A percentile compares a stretch with the other conserved stretches of the same genome.
These are phyloP conservation scores for Cladophialophora exuberans DNA, from an alignment of 2,329 filamentous ascomycete genomes.

Conservation along the genomic window DNA sequence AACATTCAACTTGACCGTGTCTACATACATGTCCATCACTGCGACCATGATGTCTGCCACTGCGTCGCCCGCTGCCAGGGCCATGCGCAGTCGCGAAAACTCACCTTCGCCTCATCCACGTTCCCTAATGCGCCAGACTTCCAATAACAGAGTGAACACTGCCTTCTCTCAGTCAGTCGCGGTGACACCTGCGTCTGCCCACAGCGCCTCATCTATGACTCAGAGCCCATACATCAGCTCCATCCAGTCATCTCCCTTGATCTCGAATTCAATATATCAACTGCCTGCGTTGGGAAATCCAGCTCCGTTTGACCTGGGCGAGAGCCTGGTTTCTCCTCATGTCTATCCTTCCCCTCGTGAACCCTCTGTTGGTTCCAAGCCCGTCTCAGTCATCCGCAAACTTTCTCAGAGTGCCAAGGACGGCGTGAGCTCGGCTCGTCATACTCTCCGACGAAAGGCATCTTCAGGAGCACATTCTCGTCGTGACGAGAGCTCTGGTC, in stretches of 20 bases:
- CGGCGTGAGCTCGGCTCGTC: conserved; percentile 54
- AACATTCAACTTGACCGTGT: neutral
- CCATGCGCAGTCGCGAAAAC: conserved; percentile 23
- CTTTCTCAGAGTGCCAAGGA: conserved; percentile 73
- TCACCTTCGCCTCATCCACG: conserved; percentile 24
- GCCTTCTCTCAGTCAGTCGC: conserved; percentile 18
- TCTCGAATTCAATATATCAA: conserved; percentile 19
- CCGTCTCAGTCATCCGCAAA: conserved; percentile 75
- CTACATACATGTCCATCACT: neutral
- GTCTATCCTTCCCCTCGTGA: conserved; percentile 18
- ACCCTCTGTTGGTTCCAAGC: conserved; percentile 46
- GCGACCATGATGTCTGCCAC: conserved; percentile 22
- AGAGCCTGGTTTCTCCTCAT: conserved; percentile 61
- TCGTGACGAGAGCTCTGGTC: conserved; percentile 85
- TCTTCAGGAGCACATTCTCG: conserved; percentile 77
- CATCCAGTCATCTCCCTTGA: conserved; percentile 32
- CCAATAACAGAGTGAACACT: conserved; percentile 28
- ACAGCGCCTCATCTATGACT: conserved; percentile 29
- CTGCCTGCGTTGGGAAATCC: conserved; percentile 46
- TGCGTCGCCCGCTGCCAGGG: conserved; percentile 21
- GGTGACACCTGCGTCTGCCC: conserved; percentile 29
- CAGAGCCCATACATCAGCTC: conserved; percentile 32
- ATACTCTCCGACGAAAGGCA: conserved; percentile 70
- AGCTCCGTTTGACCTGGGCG: conserved; percentile 70
- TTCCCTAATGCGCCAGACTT: conserved; percentile 27